Evolutionary conservation across 2,329 filamentous ascomycete genomes (phyloP), one percentile per base, ranked within the genome.

Genomic region (Fusarium sp.): DNA sequence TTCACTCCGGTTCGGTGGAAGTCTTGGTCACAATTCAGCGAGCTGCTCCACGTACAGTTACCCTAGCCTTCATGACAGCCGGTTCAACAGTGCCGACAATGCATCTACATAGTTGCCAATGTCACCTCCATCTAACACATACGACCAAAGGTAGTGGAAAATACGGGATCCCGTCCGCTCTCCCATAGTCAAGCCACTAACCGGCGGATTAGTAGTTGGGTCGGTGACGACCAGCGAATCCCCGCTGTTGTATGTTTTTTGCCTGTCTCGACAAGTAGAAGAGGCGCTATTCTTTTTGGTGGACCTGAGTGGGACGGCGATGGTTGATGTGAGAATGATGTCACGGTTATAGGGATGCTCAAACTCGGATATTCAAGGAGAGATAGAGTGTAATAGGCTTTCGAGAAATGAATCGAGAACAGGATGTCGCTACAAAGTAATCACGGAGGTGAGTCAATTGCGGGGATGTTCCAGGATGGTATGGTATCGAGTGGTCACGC

Each of bases 171-270:
- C 63, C 60, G 63, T 65, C 40, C 33, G 60, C 63, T 65, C 47
- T 65, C 60, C 63, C 47, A 65, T 65, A 64, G 60, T 47, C 23
- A 64, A 64, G 63, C 63, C 42, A 37, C 59, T 63, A 65, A 64
- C 38, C 46, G 63, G 46, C 62, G 47, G 60, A 64, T 65, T 64
- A 65, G 60, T 64, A 65, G 60, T 64, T 65, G 47, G 63, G 60
- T 65, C 60, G 63, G 60, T 65, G 60, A 65, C 47, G 47, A 64
- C 63, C 47, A 65, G 62, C 62, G 63, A 65, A 65, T 65, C 40
- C 63, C 60, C 63, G 63, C 60, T 65, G 63, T 65, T 65, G 47
- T 65, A 65, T 65, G 63, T 65, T 28, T 58, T 65, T 64, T 35
- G 19, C 28, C 10, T 0, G 3, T 35, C 8, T 19, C 0, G 8